phyloP scores from a whole-genome alignment of 768 basidiomycete species.

The Tephrocybe sp. region DNA sequence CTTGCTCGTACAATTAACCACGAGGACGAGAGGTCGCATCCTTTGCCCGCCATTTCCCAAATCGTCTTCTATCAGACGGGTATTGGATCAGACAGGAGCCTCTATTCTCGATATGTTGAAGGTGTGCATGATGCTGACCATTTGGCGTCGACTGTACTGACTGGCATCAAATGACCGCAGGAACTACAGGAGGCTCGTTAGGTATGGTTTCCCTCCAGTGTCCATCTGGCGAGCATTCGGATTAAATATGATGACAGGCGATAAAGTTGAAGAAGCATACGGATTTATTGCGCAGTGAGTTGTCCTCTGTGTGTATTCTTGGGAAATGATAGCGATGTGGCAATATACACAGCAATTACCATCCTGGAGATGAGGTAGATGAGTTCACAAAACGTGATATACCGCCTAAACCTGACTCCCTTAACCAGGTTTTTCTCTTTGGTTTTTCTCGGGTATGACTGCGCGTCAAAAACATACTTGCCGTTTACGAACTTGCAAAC shows the following conservation, averaged over 20 bases:
- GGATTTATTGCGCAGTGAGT: constrained; percentile 79
- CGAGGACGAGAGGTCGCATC: constrained; percentile 40
- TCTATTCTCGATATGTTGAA: constrained; percentile 59
- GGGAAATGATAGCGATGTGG: background rate
- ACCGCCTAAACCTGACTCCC: background rate
- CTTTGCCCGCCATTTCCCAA: constrained; percentile 43
- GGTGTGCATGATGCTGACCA: constrained; percentile 32
- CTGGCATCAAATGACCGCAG: constrained; percentile 36
- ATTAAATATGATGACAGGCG: constrained; percentile 34
- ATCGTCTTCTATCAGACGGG: constrained; percentile 66
- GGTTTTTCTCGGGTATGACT: constrained; percentile 66
- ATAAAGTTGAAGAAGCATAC: constrained; percentile 77
- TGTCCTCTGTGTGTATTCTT: background rate
- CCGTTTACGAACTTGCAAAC: constrained; percentile 8
- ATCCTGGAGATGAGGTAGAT: constrained; percentile 72
- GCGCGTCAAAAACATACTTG: background rate
- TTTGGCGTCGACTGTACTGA: background rate
- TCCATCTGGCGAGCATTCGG: background rate
- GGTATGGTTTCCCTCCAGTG: constrained; percentile 35
- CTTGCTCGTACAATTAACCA: constrained; percentile 51
- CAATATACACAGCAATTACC: constrained; percentile 53
- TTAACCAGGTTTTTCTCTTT: constrained; percentile 67
- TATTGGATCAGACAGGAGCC: constrained; percentile 53
- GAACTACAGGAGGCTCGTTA: constrained; percentile 60
- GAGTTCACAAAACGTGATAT: too few relatives aligned